Evolutionary conservation across 345 rosid genomes (phyloP), one percentile per base, ranked within the genome.

Genomic region (Ceriops tagal): DNA sequence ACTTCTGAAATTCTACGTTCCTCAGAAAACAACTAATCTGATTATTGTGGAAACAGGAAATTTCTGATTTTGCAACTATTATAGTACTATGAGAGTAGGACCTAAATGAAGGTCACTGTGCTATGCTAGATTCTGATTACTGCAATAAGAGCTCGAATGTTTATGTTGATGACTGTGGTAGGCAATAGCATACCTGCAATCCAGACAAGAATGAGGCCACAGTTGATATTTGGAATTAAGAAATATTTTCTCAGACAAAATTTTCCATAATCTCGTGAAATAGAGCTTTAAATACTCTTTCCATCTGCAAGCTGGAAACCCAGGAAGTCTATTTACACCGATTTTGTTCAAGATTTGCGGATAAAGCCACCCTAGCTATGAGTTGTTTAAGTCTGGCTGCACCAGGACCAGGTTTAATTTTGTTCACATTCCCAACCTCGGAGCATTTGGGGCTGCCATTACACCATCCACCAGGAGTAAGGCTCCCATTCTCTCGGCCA

Each of bases 401-500:
- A 75, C 98, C 96, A 10, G 79, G 83, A 61, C 97, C 83, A 0
- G 99, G 97, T 73, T 80, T 82, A 63, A 90, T 73, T 61, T 81
- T 87, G 78, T 77, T 76, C 22, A 55, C 71, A 73, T 92, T 80
- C 35, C 95, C 96, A 57, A 92, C 87, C 66, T 77, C 62, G 0
- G 92, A 83, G 71, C 99, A 96, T 64, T 71, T 73, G 19, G 92
- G 90, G 56, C 80, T 76, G 61, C 88, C 96, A 6, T 90, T 73
- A 71, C 98, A 96, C 99, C 99, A 96, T 39, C 92, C 96, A 51
- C 99, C 98, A 4, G 99, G 96, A 68, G 98, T 88, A 81, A 96
- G 89, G 62, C 82, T 73, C 11, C 81, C 89, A 3, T 63, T 84
- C 32, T 59, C 75, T 69, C 99, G 84, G 24, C 72, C 65, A 64